Base-by-base conservation (phyloP, 2,329 filamentous ascomycete genomes). In the Beauveria pseudobassiana region DNA sequence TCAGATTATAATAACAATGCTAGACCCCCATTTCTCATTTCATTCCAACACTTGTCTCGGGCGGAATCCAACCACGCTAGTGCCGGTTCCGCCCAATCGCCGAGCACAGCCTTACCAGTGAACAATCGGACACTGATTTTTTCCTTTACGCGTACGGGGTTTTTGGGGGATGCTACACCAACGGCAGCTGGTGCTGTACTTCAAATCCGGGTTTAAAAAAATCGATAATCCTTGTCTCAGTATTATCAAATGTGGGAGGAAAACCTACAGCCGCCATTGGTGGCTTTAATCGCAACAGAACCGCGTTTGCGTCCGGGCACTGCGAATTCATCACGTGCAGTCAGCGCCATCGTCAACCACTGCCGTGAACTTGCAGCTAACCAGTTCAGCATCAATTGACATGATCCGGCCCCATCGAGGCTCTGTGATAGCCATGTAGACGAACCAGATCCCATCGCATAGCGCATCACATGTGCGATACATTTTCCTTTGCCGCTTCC, bases 21-120 rank as follows among this genome's bases (percentile, higher is more conserved):
- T 30, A 34, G 9, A 24, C n/a, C 45, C 45, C 55, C 55, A 58
- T 50, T 42, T 26, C 34, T 58, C 46, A 58, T 58, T 59, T 59
- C 34, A 38, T 38, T 38, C 34, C 14, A 8, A 34, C 48, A 59
- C 22, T 48, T 59, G 34, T 20, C 42, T 20, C 42, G n/a, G 18
- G 42, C 7, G 26, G 28, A 38, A 26, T 51, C 18, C 48, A 26
- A 45, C 16, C 18, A 38, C 34, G 6, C 30, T 34, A 34, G 48
- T 30, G 48, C 38, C 4, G 38, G 38, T 34, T 38, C 40, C 12
- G 38, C 24, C 48, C 49, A 51, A 43, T 52, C 46, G 52, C n/a
- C 14, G 48, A 52, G 48, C 48, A 59, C 48, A 59, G 57, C 57
- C 57, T 52, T 52, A 14, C 18, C 2, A 24, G 30, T 14, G 4